Conservation (phyloP, 305 asterid genomes). For the Lippia alba region DNA sequence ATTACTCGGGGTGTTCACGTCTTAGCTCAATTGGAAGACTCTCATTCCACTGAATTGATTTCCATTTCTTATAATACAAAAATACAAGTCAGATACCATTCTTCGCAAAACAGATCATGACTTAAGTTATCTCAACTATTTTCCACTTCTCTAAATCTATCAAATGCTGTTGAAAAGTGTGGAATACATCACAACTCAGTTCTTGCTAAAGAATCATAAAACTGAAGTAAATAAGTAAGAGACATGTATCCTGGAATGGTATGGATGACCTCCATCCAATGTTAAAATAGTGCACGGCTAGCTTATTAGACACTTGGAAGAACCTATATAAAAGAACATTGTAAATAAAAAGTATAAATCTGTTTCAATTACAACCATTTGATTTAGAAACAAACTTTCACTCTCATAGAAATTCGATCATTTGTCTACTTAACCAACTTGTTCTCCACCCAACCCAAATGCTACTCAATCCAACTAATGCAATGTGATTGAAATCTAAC, state of each 20-base stretch:
- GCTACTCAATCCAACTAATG: not conserved
- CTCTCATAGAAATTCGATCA: not conserved
- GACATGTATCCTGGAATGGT: constrained; percentile 8
- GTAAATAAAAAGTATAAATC: not conserved
- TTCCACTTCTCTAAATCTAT: not conserved
- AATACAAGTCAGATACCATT: not conserved
- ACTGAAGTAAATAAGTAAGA: constrained; percentile 6
- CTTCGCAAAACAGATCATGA: not conserved
- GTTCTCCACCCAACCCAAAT: not conserved
- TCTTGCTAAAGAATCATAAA: not conserved
- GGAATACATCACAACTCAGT: not conserved
- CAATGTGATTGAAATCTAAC: not conserved
- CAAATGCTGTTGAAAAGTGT: constrained; percentile 8
- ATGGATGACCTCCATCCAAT: constrained; percentile 4
- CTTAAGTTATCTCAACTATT: constrained; percentile 8
- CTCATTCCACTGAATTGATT: constrained; percentile 4
- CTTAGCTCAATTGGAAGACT: not conserved
- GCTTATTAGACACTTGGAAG: constrained; percentile 11
- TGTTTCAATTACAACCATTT: not conserved
- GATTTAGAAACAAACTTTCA: not conserved
- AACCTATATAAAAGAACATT: not conserved
- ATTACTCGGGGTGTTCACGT: not conserved
- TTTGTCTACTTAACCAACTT: not conserved
- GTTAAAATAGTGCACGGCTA: constrained; percentile 3
- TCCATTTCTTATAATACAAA: not conserved